Conservation (phyloP, 1,139 yeast species). For the Yamadazyma mexicana region DNA sequence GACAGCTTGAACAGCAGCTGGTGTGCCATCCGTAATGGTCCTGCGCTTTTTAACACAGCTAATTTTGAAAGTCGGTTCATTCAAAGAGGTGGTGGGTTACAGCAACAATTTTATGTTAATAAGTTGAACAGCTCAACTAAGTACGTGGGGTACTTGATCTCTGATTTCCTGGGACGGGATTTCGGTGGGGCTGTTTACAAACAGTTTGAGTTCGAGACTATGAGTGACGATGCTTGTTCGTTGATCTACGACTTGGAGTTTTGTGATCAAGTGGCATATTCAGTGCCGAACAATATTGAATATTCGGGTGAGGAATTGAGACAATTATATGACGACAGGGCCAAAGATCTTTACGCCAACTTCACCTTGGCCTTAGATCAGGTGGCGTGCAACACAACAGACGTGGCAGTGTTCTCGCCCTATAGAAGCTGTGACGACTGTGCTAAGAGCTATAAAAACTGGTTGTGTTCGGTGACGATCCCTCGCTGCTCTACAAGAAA, state of each 20-base stretch:
- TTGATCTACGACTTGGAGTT: constrained; percentile 73
- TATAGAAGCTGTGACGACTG: constrained; percentile 74
- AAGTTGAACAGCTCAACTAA: constrained; percentile 62
- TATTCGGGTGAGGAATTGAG: constrained; percentile 22
- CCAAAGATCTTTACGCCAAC: constrained; percentile 55
- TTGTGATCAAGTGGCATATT: constrained; percentile 80
- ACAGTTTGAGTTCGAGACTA: constrained; percentile 62
- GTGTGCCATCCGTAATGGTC: constrained; percentile 67
- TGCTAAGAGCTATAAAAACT: constrained; percentile 66
- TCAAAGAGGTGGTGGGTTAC: constrained; percentile 47
- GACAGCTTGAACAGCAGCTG: constrained; percentile 55
- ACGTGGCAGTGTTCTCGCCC: constrained; percentile 74
- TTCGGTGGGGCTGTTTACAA: constrained; percentile 70
- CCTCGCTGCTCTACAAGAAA: constrained; percentile 73
- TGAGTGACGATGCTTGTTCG: constrained; percentile 60
- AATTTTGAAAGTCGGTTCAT: constrained; percentile 42
- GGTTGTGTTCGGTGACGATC: constrained; percentile 91
- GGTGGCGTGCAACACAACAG: constrained; percentile 70
- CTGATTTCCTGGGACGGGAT: constrained; percentile 42
- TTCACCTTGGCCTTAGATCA: constrained; percentile 78
- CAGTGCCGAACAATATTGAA: constrained; percentile 65
- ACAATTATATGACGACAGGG: constrained; percentile 61
- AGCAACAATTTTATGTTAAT: constrained; percentile 60
- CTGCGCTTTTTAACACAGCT: constrained; percentile 29
- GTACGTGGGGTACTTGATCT: constrained; percentile 67